Conservation (phyloP, 352 stramenopile genomes). For the Pythium grandisporangium region DNA sequence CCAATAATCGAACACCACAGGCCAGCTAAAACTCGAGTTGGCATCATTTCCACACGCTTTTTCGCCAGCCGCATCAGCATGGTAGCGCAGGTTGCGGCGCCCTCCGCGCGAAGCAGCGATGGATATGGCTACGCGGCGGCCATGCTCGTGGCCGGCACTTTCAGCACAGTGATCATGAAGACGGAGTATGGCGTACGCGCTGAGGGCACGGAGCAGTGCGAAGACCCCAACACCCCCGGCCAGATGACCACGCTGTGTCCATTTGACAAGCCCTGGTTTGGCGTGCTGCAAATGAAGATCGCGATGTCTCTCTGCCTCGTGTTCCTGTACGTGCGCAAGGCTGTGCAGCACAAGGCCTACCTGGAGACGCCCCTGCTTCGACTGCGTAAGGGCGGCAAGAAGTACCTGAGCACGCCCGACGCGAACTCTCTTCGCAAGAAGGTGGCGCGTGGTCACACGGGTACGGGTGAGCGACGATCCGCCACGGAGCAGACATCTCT, state of each 20-base stretch:
- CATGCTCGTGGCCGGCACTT: conserved; percentile 78
- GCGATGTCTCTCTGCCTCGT: conserved; percentile 74
- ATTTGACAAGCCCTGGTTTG: conserved; percentile 84
- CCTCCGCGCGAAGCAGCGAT: no score
- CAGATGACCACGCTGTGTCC: conserved; percentile 44
- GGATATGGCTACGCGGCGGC: conserved; percentile 20
- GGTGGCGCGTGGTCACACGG: conserved; percentile 19
- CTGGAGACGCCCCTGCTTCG: conserved; percentile 58
- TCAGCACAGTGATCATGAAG: conserved; percentile 84
- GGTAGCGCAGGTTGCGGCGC: no score
- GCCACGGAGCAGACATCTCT: conserved; percentile 21
- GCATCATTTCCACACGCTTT: no score
- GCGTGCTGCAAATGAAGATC: conserved; percentile 80
- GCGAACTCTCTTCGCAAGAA: conserved; percentile 30
- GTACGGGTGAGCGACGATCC: no score
- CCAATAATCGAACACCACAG: no score
- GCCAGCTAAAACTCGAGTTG: no score
- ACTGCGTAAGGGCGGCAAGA: conserved; percentile 50
- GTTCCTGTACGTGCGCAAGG: conserved; percentile 62
- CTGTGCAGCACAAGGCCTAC: conserved; percentile 39
- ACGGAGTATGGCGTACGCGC: conserved; percentile 64
- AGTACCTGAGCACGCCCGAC: conserved; percentile 48
- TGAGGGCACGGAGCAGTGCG: conserved; percentile 36
- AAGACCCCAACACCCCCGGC: conserved; percentile 20
- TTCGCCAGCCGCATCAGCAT: no score